Base-by-base conservation (phyloP, 495 filamentous ascomycete genomes). In the Penicillium paradoxum region DNA sequence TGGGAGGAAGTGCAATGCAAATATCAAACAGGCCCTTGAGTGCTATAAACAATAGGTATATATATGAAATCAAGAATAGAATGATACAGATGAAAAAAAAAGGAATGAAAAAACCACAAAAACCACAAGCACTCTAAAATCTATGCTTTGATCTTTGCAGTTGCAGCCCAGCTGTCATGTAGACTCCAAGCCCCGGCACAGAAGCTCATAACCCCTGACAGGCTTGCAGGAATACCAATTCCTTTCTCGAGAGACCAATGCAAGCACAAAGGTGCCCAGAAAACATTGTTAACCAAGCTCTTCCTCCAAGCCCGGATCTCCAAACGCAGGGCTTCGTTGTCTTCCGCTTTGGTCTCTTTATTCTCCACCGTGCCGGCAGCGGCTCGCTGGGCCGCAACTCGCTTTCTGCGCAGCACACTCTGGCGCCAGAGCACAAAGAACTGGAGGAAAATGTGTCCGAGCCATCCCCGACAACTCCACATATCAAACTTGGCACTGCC, bases 201-300 rank as follows among this genome's bases (percentile, higher is more conserved):
- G 55, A 95, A 78, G 65, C 84, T 83, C 49, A 87, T 73, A 17
- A 84, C 62, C 0, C 87, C 86, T 0, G 83, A 84, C 36, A 91
- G 66, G 47, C 68, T 79, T 13, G 83, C 88, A 25, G 91, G 72
- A 47, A 83, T 63, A 0, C 84, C 88, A 32, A 95, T 59, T 0
- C 90, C 90, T 50, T 82, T 72, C 67, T 89, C 85, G 15, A 84
- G 61, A 61, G 88, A 87, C 88, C 88, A 96, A 73, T 96, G 92
- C 24, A 95, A 48, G 49, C 80, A 83, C 65, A 86, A 62, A 21
- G 83, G 82, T 5, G 77, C 73, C 76, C 82, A 86, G 45, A 77
- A 75, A 39, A 70, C 59, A 58, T 83, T 84, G 42, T 71, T 74
- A 6, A 75, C 61, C 8, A 76, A 60, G 48, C 63, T 72, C 65